These are phyloP conservation scores for Elasticomyces elasticus DNA, from an alignment of 495 filamentous ascomycete species.

Conservation along the genomic window DNA sequence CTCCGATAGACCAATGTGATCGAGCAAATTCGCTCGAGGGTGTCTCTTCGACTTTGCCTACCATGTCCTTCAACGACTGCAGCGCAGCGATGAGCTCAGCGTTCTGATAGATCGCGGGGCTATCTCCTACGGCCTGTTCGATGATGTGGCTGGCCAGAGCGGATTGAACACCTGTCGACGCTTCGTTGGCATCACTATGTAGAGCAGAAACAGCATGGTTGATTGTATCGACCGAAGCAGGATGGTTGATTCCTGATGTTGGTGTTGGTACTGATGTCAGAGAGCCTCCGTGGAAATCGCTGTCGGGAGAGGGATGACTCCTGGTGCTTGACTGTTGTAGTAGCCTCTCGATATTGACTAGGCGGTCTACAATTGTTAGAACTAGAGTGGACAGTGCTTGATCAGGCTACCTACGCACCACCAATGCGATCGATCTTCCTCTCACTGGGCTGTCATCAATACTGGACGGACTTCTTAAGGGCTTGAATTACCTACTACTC, in stretches of 20 bases:
- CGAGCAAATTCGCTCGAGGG: neutral
- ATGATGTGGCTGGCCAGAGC: neutral
- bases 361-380: too few relatives aligned
- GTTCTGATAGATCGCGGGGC: neutral
- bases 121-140: neutral
- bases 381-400: too few relatives aligned
- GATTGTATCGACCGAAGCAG: neutral
- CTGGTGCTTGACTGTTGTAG: too few relatives aligned
- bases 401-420: too few relatives aligned
- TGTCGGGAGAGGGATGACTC: too few relatives aligned
- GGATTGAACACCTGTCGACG: neutral
- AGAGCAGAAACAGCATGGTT: neutral
- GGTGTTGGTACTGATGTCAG: neutral
- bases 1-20: neutral
- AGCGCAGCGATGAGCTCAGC: neutral
- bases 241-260: neutral
- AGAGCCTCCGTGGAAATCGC: too few relatives aligned
- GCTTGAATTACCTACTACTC: neutral
- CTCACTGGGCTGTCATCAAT: neutral
- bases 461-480: neutral
- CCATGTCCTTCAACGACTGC: neutral
- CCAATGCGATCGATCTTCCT: constrained; percentile 2
- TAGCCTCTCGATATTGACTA: neutral
- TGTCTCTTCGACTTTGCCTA: neutral
- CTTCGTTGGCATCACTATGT: neutral